Percentiles rank a stretch among this genome's conserved stretches.
phyloP scores from a whole-genome alignment of 2,329 filamentous ascomycete species.

The Sporothrix variecibatus region DNA sequence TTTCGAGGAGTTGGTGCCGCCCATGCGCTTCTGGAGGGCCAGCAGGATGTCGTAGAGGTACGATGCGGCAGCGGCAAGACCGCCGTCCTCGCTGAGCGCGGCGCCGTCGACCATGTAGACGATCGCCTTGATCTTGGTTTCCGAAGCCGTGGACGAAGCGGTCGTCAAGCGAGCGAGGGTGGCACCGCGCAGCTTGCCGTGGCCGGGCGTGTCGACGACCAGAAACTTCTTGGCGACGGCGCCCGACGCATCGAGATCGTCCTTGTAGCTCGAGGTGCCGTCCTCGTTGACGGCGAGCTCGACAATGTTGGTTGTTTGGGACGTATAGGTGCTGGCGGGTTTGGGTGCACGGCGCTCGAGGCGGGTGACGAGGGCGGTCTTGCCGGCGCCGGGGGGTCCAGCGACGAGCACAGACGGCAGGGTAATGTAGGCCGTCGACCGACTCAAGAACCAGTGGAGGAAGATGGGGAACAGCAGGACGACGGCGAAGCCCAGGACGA shows the following conservation, averaged over 20 bases:
- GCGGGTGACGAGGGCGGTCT: constrained; percentile 83
- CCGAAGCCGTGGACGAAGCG: constrained; percentile 25
- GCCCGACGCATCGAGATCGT: constrained; percentile 57
- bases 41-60: constrained; percentile 92
- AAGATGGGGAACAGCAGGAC: constrained; percentile 73
- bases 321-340: constrained; percentile 55
- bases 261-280: constrained; percentile 49
- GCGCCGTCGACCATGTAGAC: constrained; percentile 90
- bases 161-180: constrained; percentile 56
- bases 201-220: constrained; percentile 87
- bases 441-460: constrained; percentile 74
- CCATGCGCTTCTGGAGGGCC: constrained; percentile 68
- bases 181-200: constrained; percentile 84
- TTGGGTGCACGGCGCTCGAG: constrained; percentile 56
- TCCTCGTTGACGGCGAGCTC: constrained; percentile 58
- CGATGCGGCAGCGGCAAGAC: constrained; percentile 70
- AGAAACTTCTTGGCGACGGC: constrained; percentile 68
- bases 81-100: constrained; percentile 58
- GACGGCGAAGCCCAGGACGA: constrained; percentile 70
- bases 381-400: constrained; percentile 80
- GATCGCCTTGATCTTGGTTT: constrained; percentile 64
- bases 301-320: constrained; percentile 52
- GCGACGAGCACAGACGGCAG: constrained; percentile 78
- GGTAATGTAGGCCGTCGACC: constrained; percentile 63
- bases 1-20: constrained; percentile 46